A percentile compares a stretch with the other conserved stretches of the same genome.
These are phyloP conservation scores for Pilatotrama ljubarskyi DNA, from an alignment of 768 basidiomycete species.

Conservation along the genomic window DNA sequence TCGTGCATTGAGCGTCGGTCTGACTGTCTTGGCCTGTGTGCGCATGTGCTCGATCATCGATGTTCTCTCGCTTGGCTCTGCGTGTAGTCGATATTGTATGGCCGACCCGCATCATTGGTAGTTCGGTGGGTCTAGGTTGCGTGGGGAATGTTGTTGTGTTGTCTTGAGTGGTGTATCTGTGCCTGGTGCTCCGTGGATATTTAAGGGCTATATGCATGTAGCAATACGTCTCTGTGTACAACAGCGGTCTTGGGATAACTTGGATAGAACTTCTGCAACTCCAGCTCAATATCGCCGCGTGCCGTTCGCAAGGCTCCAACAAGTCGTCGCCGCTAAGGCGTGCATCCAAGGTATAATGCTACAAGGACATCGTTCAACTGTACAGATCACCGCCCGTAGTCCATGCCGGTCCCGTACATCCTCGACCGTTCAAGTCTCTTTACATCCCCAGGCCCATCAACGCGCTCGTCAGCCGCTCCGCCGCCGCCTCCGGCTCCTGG, in stretches of 20 bases:
- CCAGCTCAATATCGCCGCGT: background rate
- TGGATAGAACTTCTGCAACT: background rate
- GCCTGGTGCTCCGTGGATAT: background rate
- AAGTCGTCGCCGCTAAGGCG: background rate
- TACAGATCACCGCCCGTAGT: background rate
- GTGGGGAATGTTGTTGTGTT: background rate
- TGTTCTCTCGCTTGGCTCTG: too few species aligned
- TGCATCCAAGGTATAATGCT: background rate
- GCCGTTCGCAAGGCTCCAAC: too few species aligned
- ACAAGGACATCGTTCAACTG: background rate
- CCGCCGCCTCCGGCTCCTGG: conserved; percentile 87
- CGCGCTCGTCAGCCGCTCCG: conserved; percentile 63
- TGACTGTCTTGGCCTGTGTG: background rate
- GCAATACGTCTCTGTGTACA: conserved; percentile 7
- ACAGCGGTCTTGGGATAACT: background rate
- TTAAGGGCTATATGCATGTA: conserved; percentile 3
- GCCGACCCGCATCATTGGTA: conserved; percentile 13
- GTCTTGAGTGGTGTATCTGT: background rate
- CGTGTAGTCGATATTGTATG: conserved; percentile 14
- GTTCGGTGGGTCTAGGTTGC: background rate
- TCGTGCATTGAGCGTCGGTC: conserved; percentile 8
- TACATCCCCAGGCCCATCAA: conserved; percentile 56
- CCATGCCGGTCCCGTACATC: background rate
- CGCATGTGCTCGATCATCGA: background rate
- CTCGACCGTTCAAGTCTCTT: background rate